Evolutionary conservation across 768 basidiomycete genomes (phyloP).

Genomic region (Boletus pseudopeckii): DNA sequence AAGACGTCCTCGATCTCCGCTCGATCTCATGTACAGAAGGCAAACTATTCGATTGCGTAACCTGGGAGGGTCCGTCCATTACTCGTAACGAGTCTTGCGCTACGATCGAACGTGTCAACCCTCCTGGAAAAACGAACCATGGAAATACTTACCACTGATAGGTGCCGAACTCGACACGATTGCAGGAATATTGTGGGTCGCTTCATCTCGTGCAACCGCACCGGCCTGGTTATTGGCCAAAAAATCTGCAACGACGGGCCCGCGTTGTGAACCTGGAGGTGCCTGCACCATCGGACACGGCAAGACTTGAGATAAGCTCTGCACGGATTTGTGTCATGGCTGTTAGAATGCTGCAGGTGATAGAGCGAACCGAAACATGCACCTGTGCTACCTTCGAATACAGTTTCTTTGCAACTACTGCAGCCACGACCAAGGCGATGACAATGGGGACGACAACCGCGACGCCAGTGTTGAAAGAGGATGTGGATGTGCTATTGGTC

Average conservation of each 20-base stretch:
- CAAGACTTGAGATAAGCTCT: background rate
- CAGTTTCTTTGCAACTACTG: no score
- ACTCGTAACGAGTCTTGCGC: background rate
- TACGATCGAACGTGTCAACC: background rate
- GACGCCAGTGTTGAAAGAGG: fast-evolving
- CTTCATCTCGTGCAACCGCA: background rate
- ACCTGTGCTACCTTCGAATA: background rate
- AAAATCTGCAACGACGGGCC: background rate
- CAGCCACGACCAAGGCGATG: no score
- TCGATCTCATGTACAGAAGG: background rate
- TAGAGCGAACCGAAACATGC: background rate
- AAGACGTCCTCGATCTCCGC: background rate
- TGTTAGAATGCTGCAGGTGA: no score
- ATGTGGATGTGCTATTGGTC: no score
- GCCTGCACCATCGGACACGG: background rate
- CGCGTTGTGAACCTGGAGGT: background rate
- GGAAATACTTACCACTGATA: background rate
- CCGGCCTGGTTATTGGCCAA: background rate
- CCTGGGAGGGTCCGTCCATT: background rate
- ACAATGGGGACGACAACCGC: background rate
- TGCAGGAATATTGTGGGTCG: no score
- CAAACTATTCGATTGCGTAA: no score
- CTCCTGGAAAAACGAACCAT: background rate
- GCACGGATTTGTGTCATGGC: background rate
- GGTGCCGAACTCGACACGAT: no score